Percentiles rank a stretch among this genome's conserved stretches.
Conservation (phyloP, 371 early-diverging fungal genomes). For the Mortierella sp. region DNA sequence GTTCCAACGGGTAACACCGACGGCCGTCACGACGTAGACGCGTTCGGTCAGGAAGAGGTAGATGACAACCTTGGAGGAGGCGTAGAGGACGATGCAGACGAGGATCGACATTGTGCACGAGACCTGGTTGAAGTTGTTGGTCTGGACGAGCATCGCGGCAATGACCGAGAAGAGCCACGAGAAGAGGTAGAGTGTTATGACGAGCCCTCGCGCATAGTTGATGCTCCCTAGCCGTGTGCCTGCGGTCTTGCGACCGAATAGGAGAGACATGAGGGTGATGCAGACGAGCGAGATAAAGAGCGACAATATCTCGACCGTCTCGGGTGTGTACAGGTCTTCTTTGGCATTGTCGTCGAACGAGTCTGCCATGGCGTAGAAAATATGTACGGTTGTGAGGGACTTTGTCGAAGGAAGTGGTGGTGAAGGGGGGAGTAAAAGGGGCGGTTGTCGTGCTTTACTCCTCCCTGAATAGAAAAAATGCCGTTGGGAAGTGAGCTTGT, state of each 20-base stretch:
- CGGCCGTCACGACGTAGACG: conserved; percentile 63
- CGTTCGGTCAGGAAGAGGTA: conserved; percentile 71
- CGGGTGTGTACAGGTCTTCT: conserved; percentile 21
- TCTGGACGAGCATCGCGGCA: conserved; percentile 61
- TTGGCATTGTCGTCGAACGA: neutral
- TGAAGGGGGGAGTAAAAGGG: neutral
- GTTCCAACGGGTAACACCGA: conserved; percentile 59
- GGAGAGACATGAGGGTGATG: conserved; percentile 57
- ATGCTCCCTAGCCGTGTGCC: conserved; percentile 54
- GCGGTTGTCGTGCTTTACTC: neutral
- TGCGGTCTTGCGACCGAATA: conserved; percentile 64
- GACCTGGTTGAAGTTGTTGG: conserved; percentile 62
- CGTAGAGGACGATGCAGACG: conserved; percentile 60
- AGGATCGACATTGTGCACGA: conserved; percentile 64
- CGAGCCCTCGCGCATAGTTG: conserved; percentile 61
- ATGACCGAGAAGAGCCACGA: conserved; percentile 64
- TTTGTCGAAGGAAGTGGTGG: neutral
- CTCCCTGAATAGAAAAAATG: neutral
- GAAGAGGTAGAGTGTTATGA: conserved; percentile 56
- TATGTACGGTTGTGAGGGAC: neutral
- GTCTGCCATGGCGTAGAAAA: too few species aligned
- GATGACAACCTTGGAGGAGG: conserved; percentile 59
- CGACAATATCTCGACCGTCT: conserved; percentile 55
- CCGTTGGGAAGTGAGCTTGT: neutral
- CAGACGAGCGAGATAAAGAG: conserved; percentile 58